A percentile compares a stretch with the other conserved stretches of the same genome.
These are phyloP conservation scores for Elymus sibiricus DNA, from an alignment of 176 grass and related monocot genomes.

Conservation along the genomic window DNA sequence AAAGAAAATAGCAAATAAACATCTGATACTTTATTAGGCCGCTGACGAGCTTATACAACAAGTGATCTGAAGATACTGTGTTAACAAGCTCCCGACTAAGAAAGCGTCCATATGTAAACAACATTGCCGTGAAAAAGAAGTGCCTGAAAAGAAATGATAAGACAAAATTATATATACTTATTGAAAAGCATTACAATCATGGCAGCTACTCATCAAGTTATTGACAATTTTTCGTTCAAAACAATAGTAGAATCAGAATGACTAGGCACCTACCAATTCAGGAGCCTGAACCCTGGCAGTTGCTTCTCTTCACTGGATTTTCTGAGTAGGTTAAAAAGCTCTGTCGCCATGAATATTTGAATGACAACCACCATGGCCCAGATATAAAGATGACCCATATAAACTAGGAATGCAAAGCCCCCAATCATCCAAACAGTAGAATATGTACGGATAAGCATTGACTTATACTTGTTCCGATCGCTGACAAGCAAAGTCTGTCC, in stretches of 20 bases:
- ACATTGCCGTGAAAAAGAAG: constrained; percentile 96
- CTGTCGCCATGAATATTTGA: constrained; percentile 94
- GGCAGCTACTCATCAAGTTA: not conserved
- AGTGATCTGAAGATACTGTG: constrained; percentile 88
- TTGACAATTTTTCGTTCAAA: not conserved
- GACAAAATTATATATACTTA: not conserved
- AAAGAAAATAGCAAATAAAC: constrained; percentile 99
- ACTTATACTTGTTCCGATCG: constrained; percentile 90
- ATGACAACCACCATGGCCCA: constrained; percentile 97
- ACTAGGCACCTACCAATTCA: constrained; percentile 64
- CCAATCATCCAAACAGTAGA: constrained; percentile 96
- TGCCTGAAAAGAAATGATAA: constrained; percentile 60
- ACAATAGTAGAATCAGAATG: constrained; percentile 12
- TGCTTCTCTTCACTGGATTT: constrained; percentile 85
- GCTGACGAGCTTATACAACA: constrained; percentile 78
- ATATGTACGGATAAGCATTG: constrained; percentile 98
- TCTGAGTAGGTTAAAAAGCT: constrained; percentile 91
- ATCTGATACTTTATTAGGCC: constrained; percentile 97
- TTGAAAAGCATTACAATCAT: not conserved
- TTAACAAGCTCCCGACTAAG: constrained; percentile 92
- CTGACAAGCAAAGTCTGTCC: constrained; percentile 71
- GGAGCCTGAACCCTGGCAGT: constrained; percentile 83
- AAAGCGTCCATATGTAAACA: constrained; percentile 98
- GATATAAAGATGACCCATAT: constrained; percentile 96
- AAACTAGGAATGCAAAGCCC: constrained; percentile 69